A percentile compares a stretch with the other conserved stretches of the same genome.
These are phyloP conservation scores for Saprolegnia diclina DNA, from an alignment of 352 stramenopile genomes.

Conservation along the genomic window DNA sequence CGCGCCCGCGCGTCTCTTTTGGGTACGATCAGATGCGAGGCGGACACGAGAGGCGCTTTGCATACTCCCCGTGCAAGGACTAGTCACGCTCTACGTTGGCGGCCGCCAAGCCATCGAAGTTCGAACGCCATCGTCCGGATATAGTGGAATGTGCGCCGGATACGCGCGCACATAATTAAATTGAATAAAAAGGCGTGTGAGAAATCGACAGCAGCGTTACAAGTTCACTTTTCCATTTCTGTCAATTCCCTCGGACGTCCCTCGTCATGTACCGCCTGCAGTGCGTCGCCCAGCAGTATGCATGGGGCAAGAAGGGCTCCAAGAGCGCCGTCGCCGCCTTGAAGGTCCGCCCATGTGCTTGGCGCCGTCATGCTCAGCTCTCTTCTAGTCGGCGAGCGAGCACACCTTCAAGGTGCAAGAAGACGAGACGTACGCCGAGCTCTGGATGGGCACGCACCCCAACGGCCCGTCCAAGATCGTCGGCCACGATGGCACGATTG, in stretches of 20 bases:
- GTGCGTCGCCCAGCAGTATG: constrained; percentile 85
- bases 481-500: constrained; percentile 35
- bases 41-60: too few relatives aligned
- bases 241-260: not conserved
- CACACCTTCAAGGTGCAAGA: constrained; percentile 42
- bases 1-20: too few relatives aligned
- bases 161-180: too few relatives aligned
- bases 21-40: too few relatives aligned
- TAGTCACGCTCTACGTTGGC: too few relatives aligned
- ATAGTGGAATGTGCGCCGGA: not conserved
- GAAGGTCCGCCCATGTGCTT: constrained; percentile 41
- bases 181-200: too few relatives aligned
- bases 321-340: constrained; percentile 82
- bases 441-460: constrained; percentile 93
- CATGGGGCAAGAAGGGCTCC: constrained; percentile 85
- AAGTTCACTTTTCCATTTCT: not conserved
- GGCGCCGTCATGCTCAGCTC: not conserved
- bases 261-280: constrained; percentile 75
- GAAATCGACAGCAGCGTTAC: not conserved
- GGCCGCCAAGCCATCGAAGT: not conserved
- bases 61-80: too few relatives aligned
- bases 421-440: constrained; percentile 70
- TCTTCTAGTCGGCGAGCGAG: constrained; percentile 36
- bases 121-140: not conserved
- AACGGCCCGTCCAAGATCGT: constrained; percentile 86